A percentile compares a stretch with the other conserved stretches of the same genome.
phyloP scores from a whole-genome alignment of 768 basidiomycete genomes.

The Calvatia gigantea region DNA sequence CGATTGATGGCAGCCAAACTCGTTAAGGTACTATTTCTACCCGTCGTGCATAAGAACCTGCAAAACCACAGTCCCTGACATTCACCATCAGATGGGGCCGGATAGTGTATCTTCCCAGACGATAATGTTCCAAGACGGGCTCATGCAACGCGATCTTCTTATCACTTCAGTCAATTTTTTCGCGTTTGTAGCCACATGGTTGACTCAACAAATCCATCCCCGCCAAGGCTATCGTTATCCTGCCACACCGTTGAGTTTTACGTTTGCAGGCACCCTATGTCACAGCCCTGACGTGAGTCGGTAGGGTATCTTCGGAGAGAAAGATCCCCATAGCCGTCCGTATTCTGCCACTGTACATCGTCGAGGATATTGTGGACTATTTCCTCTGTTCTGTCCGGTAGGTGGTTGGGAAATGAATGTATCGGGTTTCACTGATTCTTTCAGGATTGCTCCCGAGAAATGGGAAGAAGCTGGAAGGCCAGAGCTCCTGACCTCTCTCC shows the following conservation, averaged over 20 bases:
- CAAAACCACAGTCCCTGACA: neutral
- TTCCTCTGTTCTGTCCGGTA: conserved; percentile 81
- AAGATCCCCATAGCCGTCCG: conserved; percentile 85
- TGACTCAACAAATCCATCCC: conserved; percentile 88
- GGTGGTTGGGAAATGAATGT: conserved; percentile 16
- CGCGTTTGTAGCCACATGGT: conserved; percentile 91
- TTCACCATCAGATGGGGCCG: conserved; percentile 53
- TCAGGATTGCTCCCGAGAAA: conserved; percentile 67
- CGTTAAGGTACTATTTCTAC: conserved; percentile 56
- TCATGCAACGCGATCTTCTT: conserved; percentile 83
- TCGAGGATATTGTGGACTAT: conserved; percentile 93
- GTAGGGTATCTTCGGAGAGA: conserved; percentile 80
- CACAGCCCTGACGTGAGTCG: neutral
- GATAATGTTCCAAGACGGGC: conserved; percentile 78
- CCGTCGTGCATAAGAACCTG: no score
- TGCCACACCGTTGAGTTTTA: conserved; percentile 56
- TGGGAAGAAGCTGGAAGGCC: conserved; percentile 83
- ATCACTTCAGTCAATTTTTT: conserved; percentile 78
- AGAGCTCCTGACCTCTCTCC: conserved; percentile 79
- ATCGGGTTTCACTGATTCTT: neutral
- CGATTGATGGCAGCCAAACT: conserved; percentile 75
- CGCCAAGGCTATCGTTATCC: conserved; percentile 70
- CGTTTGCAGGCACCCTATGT: neutral
- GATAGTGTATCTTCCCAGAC: conserved; percentile 69
- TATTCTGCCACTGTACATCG: conserved; percentile 87